Evolutionary conservation across 2,329 filamentous ascomycete species (phyloP), one percentile per base, ranked within the genome.

Genomic region (Colletotrichum horii): DNA sequence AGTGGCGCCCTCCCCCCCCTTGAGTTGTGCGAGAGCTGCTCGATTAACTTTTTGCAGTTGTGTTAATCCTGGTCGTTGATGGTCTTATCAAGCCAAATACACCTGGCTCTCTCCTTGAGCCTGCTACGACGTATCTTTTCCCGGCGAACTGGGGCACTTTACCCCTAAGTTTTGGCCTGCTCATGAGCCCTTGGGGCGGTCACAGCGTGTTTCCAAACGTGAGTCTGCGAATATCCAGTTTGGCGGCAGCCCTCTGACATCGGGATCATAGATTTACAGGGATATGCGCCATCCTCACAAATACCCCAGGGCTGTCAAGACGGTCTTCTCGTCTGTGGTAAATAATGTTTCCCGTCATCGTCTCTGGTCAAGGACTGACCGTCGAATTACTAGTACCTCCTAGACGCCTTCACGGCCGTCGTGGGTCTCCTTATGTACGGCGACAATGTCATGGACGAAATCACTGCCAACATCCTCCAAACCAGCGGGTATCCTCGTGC

Each of bases 361-460:
- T 8, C 26, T 24, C 22, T 26, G 36, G 61, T 16, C 22, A 24
- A 28, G 24, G 8, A 64, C 61, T 64, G 24, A 64, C 22, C 36
- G 8, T 19, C 15, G 32, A 56, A 8, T 52, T 24, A 24, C n/a
- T 16, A 94, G 92, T 96, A 95, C 83, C 82, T 95, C 24, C 90
- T 98, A 15, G 96, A 98, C 83, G 89, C 93, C 30, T 90, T 92
- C 61, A 96, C 98, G 82, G 96, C 95, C 30, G 90, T 97, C 60
- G 91, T 94, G 14, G 96, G 97, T 52, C 91, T 97, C 74, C 89
- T 98, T 78, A 98, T 99, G 96, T 99, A 98, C 83, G 96, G 96
- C 76, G 94, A 98, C 79, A 90, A 87, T n/a, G 95, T 98, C 70
- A 91, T 90, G 72, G 96, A 98, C 78, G 95, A 97, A 83, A 93